Evolutionary conservation across 768 basidiomycete species (phyloP), one percentile per base, ranked within the genome.

Genomic region (Kwoniella heveanensis): DNA sequence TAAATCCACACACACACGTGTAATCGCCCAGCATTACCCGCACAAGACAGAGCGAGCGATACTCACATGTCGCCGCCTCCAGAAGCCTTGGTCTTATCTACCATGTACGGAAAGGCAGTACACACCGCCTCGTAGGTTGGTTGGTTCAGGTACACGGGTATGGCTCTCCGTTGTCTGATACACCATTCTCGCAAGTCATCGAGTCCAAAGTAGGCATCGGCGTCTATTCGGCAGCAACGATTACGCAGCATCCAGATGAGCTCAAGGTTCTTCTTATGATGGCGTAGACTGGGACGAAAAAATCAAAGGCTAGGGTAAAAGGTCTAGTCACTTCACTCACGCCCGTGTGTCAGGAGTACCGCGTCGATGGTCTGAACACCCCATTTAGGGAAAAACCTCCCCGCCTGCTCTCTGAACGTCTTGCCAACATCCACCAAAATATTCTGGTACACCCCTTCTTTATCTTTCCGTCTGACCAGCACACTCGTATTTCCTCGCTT

Each of bases 391-490:
- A 87, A 80, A 54, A 78, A 80, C 54, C 67, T 72, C 50, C 72
- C 72, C 25, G 81, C 79, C 67, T 80, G 69, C 30, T 77, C 72
- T 49, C 74, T 57, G 78, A 92, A 92, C 61, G 87, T 91, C 82
- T 92, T 92, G 55, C 91, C 91, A 21, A 87, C 89, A 80, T 92
- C 91, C 70, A 92, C 86, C 15, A 92, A 84, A 60, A 92, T 83
- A 17, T 89, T 91, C 72, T 88, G 70, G 66, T 53, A 70, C 83
- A 88, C 65, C 73, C 91, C 89, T 81, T 84, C 73, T 67, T 78
- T 55, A 69, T 78, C 57, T 81, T 82, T 64, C 82, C 81, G 67
- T 69, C 83, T 48, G 62, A 92, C 68, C 2, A 88, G 85, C 17
- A 84, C 86, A 61, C 88, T 87, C 8, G 92, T 94, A 75, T 95